Base-by-base conservation (phyloP, 2,329 filamentous ascomycete genomes). In the Pyrenophora tritici-repentis region DNA sequence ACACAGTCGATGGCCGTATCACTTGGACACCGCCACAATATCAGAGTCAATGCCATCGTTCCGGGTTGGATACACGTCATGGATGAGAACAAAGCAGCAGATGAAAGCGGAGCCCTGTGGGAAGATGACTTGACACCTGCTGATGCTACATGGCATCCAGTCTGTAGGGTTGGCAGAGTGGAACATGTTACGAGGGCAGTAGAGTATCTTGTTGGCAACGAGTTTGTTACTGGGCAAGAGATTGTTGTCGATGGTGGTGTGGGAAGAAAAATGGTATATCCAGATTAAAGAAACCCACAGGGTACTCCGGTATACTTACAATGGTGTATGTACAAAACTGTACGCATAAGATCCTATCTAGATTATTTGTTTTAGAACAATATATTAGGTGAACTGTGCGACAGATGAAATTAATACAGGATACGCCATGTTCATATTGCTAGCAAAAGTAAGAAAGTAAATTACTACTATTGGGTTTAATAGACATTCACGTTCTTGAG, bases 41-140 rank as follows among this genome's bases (percentile, higher is more conserved):
- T 82, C 20, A 69, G 78, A 4, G 77, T 79, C 20, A 82, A 81
- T 53, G 74, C 78, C 0, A 76, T 82, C 13, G 59, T 81, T 29
- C 79, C 78, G 0, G 79, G 80, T 0, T 82, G 80, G 80, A 79
- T 83, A 39, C 73, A 81, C 57, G 79, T 81, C 6, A 67, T 61
- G 39, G 70, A 80, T 38, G 76, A 78, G 63, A 73, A 67, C 35
- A 69, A 70, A 54, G 61, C 62, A 33, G 76, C 67, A 2, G 76
- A 81, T 58, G 73, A 76, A 57, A 63, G 70, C 34, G 72, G 72
- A 0, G 53, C 42, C 40, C 53, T 55, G 29, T 82, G 79, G 80
- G 77, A 79, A 50, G 75, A 79, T 3, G 78, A 75, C 0, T 57
- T 81, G 56, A 73, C 63, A 2, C 66, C 75, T 50, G 73, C 75